phyloP scores from a whole-genome alignment of 192 early-diverging fungal species.

The Thoreauomyces humboldtii region DNA sequence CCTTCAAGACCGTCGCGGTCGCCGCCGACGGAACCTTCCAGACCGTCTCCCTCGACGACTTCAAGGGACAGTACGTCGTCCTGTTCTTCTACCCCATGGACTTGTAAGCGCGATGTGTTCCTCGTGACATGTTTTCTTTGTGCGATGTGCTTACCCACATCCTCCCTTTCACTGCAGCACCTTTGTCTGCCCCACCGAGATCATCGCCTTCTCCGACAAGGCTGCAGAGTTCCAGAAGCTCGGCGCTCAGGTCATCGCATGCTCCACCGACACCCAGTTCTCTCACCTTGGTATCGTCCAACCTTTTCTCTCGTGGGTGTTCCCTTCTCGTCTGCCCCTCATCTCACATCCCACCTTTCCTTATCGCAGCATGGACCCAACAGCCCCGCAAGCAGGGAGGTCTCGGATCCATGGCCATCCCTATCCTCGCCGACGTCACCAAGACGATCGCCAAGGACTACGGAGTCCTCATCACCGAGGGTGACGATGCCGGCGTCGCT shows the following conservation, averaged over 20 bases:
- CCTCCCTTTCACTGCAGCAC: constrained; percentile 7
- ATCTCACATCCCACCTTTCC: too few species aligned
- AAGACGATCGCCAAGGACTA: constrained; percentile 87
- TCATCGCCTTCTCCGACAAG: constrained; percentile 84
- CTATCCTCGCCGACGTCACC: constrained; percentile 82
- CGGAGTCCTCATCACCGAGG: constrained; percentile 79
- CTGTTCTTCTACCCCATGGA: constrained; percentile 88
- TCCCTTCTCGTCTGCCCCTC: constrained; percentile 47
- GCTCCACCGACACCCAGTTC: constrained; percentile 23
- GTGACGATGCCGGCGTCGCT: constrained; percentile 63
- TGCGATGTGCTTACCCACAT: constrained; percentile 10
- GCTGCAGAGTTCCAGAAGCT: constrained; percentile 77
- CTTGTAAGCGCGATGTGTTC: constrained; percentile 34
- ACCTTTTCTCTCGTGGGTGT: constrained; percentile 21
- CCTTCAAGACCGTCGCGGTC: constrained; percentile 64
- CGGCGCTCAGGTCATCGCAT: constrained; percentile 61
- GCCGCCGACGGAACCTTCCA: constrained; percentile 67
- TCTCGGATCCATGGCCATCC: constrained; percentile 87
- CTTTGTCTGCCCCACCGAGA: constrained; percentile 83
- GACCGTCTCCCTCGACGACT: constrained; percentile 58
- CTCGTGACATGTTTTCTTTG: constrained; percentile 35
- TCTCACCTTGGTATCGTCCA: neutral
- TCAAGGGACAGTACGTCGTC: constrained; percentile 53
- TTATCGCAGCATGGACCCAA: constrained; percentile 87
- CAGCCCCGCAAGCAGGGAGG: constrained; percentile 84